Evolutionary conservation across 2,329 filamentous ascomycete genomes (phyloP).

Genomic region (Raffaelea arxii): DNA sequence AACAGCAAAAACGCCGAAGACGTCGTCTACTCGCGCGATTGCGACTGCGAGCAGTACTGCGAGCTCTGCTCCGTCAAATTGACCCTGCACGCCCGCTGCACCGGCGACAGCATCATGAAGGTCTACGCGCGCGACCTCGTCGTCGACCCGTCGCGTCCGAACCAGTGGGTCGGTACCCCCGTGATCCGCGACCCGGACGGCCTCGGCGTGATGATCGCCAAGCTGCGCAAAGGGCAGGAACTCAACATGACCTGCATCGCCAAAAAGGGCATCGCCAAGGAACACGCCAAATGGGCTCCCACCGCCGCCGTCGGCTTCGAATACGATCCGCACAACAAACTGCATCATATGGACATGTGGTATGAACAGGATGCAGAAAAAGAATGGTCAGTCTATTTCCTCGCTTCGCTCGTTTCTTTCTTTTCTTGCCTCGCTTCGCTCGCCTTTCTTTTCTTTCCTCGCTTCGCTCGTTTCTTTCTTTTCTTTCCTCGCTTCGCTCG

Average conservation of each 20-base stretch:
- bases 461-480: neutral
- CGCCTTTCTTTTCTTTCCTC: too few relatives aligned
- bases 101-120: conserved; percentile 78
- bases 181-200: conserved; percentile 76
- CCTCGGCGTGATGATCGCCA: conserved; percentile 77
- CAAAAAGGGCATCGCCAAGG: conserved; percentile 97
- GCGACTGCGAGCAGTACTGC: conserved; percentile 93
- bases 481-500: neutral
- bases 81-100: conserved; percentile 76
- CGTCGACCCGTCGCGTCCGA: conserved; percentile 58
- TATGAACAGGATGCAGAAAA: conserved; percentile 74
- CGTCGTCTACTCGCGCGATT: conserved; percentile 83
- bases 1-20: conserved; percentile 74
- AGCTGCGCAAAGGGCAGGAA: conserved; percentile 83
- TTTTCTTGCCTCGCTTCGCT: conserved; percentile 1
- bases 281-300: conserved; percentile 96
- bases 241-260: conserved; percentile 84
- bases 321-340: conserved; percentile 95
- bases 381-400: conserved; percentile 63
- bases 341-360: conserved; percentile 89
- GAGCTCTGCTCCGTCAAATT: conserved; percentile 83
- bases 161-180: conserved; percentile 67
- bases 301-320: conserved; percentile 91
- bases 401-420: neutral
- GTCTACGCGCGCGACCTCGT: conserved; percentile 87